Evolutionary conservation across 129 eudicot species (phyloP).

Genomic region (Flaveria sonorensis): DNA sequence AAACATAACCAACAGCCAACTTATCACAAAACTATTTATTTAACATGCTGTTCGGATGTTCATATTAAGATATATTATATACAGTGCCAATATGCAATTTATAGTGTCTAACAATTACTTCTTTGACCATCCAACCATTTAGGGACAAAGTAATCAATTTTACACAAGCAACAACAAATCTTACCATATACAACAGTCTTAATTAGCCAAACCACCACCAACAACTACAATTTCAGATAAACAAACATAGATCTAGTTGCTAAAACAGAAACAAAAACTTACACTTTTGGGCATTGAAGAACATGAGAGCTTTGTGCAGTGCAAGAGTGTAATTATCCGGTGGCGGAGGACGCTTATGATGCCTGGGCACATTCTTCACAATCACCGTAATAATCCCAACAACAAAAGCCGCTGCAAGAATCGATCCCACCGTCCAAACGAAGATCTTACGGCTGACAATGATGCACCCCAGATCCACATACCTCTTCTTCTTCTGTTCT

Average conservation of each 20-base stretch:
- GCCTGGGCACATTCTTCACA: constrained; percentile 69
- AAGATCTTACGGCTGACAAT: constrained; percentile 83
- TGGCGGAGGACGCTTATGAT: constrained; percentile 58
- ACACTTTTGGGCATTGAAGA: constrained; percentile 93
- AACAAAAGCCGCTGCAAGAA: constrained; percentile 70
- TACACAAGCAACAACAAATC: background rate
- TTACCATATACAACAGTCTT: background rate
- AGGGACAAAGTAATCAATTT: background rate
- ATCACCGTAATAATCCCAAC: constrained; percentile 64
- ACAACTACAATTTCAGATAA: too few relatives aligned
- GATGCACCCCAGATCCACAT: constrained; percentile 82
- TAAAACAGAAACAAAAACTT: constrained; percentile 32
- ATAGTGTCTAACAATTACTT: background rate
- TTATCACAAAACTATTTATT: background rate
- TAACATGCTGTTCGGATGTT: background rate
- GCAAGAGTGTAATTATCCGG: constrained; percentile 91
- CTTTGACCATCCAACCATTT: background rate
- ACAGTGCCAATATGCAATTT: background rate
- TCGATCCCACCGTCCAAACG: constrained; percentile 71
- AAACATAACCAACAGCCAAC: constrained; percentile 2
- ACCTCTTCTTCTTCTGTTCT: constrained; percentile 93
- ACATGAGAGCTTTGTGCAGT: constrained; percentile 78
- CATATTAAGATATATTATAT: too few relatives aligned
- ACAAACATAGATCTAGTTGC: background rate
- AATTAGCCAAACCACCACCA: background rate